Evolutionary conservation across 2,329 filamentous ascomycete species (phyloP), one percentile per base, ranked within the genome.

Genomic region (Furcasterigmium sp.): DNA sequence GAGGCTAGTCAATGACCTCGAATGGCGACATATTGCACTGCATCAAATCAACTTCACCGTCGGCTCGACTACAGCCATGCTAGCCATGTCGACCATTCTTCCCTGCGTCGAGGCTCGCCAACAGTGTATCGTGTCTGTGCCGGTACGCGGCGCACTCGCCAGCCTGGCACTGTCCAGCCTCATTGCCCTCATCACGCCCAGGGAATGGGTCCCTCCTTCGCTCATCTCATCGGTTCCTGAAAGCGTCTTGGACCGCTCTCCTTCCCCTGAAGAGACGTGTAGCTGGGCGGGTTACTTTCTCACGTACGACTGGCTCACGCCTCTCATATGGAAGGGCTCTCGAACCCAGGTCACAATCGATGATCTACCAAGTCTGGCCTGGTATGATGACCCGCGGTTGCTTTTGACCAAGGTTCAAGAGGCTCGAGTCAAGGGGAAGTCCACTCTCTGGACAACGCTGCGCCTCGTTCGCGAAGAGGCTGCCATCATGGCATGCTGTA

Each of bases 351-450:
- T 78, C 42, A 67, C 69, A 20, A 63, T 74, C 51, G 63, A 69
- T 29, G 66, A 70, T 48, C 64, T 78, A 17, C 72, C 73, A 3
- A 63, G 52, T 21, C 56, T 78, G 23, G 71, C 75, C 2, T 77
- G 73, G 72, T 78, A 78, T 48, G 75, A 78, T 41, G 73, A 78
- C 47, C 75, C 75, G 8, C 55, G 69, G 18, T 57, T 74, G 40
- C 65, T 77, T 14, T 59, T 76, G 2, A 58, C 59, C 18, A 64
- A 61, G 44, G 59, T 76, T 10, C 64, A 68, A 20, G 52, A 61
- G 15, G 71, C 73, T 11, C 66, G 75, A 3, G 52, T 54, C 21
- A 65, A 65, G 44, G 64, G 64, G 21, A 64, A 61, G 46, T 66
- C 58, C 14, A 78, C 73, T 4, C 43, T 71, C 13, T 63, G 64